These are phyloP conservation scores for Wickerhamiella kurtzmanii DNA, from an alignment of 805 yeast genomes.

Conservation along the genomic window DNA sequence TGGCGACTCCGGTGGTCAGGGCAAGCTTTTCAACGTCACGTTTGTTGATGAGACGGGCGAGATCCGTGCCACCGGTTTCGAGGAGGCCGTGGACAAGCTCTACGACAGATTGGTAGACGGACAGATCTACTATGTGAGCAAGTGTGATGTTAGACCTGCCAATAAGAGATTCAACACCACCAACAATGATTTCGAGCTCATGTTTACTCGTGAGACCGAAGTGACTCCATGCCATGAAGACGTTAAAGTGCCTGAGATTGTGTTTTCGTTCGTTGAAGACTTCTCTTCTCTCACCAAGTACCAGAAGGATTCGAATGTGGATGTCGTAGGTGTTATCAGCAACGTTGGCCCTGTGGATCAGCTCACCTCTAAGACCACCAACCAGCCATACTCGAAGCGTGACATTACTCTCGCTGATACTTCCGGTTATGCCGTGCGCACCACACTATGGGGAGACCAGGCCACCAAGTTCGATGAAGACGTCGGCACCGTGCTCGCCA, in stretches of 20 bases:
- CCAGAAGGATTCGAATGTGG: constrained; percentile 47
- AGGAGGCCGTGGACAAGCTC: constrained; percentile 68
- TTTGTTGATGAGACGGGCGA: constrained; percentile 91
- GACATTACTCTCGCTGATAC: constrained; percentile 80
- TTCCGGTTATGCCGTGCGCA: constrained; percentile 54
- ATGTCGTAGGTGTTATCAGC: constrained; percentile 77
- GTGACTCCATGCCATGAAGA: constrained; percentile 48
- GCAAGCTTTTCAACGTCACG: constrained; percentile 77
- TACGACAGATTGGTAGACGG: constrained; percentile 74
- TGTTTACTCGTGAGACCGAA: constrained; percentile 64
- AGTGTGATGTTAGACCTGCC: constrained; percentile 68
- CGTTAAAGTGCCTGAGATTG: constrained; percentile 51
- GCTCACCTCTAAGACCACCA: constrained; percentile 74
- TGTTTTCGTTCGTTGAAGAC: constrained; percentile 59
- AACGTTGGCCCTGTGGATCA: constrained; percentile 62
- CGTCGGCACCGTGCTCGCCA: constrained; percentile 57
- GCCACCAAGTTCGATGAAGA: constrained; percentile 67
- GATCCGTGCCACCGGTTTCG: constrained; percentile 89
- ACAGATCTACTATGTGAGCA: constrained; percentile 73
- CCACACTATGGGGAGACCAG: constrained; percentile 83
- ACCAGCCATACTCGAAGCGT: constrained; percentile 85
- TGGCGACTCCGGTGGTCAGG: constrained; percentile 64
- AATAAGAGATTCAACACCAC: constrained; percentile 76
- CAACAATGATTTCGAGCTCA: constrained; percentile 77
- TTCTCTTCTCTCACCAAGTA: constrained; percentile 39